Evolutionary conservation across 116 monocot genomes (phyloP).

Genomic region (Iris pallida): DNA sequence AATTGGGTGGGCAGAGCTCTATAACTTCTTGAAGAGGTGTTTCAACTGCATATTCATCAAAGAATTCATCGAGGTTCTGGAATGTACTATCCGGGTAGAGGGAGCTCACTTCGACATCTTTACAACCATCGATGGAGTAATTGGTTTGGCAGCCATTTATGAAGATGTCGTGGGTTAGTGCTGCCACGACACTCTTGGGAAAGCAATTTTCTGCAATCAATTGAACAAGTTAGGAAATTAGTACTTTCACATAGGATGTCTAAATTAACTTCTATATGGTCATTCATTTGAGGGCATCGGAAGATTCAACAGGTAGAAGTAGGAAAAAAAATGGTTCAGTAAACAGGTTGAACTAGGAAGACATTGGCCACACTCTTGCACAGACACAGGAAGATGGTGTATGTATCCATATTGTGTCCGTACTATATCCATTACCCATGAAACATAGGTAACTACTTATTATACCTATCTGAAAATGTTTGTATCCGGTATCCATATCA

Average conservation of each 20-base stretch:
- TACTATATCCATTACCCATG: no score
- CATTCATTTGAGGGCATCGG: no score
- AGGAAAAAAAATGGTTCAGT: background rate
- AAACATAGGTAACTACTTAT: no score
- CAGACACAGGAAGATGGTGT: no score
- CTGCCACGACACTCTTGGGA: conserved; percentile 32
- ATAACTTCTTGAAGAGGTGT: background rate
- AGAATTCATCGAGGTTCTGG: conserved; percentile 35
- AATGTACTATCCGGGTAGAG: conserved; percentile 36
- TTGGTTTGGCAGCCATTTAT: conserved; percentile 40
- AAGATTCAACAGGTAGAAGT: background rate
- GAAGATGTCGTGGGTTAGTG: conserved; percentile 48
- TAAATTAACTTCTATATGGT: no score
- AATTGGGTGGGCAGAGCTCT: background rate
- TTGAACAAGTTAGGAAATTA: background rate
- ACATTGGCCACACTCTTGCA: no score
- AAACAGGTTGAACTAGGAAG: background rate
- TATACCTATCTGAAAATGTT: no score
- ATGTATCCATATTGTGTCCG: no score
- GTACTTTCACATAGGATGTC: background rate
- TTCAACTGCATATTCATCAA: conserved; percentile 16
- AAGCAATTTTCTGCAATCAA: conserved; percentile 28
- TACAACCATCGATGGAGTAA: conserved; percentile 24
- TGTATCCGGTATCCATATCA: no score
- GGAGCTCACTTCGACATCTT: conserved; percentile 28